Base-by-base conservation (phyloP, 306 rosid species). In the Canavalia ensiformis region DNA sequence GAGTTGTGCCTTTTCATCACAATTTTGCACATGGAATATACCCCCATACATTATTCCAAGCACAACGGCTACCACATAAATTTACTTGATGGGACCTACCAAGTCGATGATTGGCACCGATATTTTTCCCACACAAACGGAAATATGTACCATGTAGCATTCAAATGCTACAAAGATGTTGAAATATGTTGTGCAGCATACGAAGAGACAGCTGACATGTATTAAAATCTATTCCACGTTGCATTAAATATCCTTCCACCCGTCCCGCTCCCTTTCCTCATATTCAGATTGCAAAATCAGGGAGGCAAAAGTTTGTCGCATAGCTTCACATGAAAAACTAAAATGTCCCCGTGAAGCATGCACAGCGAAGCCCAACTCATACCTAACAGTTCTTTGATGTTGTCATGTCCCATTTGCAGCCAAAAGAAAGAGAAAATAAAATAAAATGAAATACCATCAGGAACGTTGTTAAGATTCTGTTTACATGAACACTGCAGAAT, bases 251-350 rank as follows among this genome's bases (percentile, higher is more conserved):
- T 57, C 6, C 18, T 18, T 6, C 33, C 50, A n/a, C 4, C 54
- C 54, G n/a, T 18, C 54, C 18, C 45, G 7, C 70, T 10, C 33
- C 59, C 56, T 13, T 45, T 9, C 51, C 9, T 30, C 7, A 9
- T 33, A 34, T 70, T 78, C 56, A 68, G 50, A 76, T 68, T 75
- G 64, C 47, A 66, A 56, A 78, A 65, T 42, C 52, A 64, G 59
- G n/a, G 46, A n/a, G 72, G 8, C 68, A 9, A 39, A 45, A 52
- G 57, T 72, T 81, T 81, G 88, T 85, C 82, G 47, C n/a, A 66
- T 58, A 81, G 80, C 54, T 69, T 85, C 73, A 85, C 86, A 72
- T 66, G 83, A 46, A 58, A 18, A 49, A 57, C 34, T 44, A n/a
- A 75, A 69, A 57, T 79, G 52, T 1, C 54, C 77, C 44, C 68